Evolutionary conservation across 768 basidiomycete genomes (phyloP).

Genomic region (Suillus brevipes): DNA sequence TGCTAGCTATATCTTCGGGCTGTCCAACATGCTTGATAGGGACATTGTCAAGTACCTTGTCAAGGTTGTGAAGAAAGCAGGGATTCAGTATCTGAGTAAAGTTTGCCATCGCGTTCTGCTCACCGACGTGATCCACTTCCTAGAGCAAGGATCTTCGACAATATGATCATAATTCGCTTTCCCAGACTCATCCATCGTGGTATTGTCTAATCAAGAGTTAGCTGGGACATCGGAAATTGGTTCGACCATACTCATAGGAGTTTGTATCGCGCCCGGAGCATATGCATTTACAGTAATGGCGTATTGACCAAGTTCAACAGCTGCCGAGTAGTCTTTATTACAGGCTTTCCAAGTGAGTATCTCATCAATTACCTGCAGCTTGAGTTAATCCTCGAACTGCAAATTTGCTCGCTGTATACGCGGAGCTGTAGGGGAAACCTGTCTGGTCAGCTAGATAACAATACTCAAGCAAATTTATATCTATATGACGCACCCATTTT

Average conservation of each 20-base stretch:
- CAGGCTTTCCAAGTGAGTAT: neutral
- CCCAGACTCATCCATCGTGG: constrained; percentile 15
- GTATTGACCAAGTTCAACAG: constrained; percentile 34
- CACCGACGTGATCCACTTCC: constrained; percentile 21
- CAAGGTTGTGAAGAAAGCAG: constrained; percentile 5
- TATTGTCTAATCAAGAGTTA: constrained; percentile 13
- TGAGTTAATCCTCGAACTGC: constrained; percentile 44
- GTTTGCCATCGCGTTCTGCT: constrained; percentile 15
- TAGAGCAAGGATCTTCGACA: constrained; percentile 13
- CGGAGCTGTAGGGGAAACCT: constrained; percentile 12
- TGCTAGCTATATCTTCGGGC: constrained; percentile 33
- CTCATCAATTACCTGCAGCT: constrained; percentile 29
- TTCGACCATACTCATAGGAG: constrained; percentile 28
- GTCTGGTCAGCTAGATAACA: neutral
- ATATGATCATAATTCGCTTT: neutral
- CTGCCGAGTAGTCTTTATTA: constrained; percentile 5
- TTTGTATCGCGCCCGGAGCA: constrained; percentile 36
- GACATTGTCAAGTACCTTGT: constrained; percentile 12
- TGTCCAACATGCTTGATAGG: constrained; percentile 23
- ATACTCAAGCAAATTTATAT: neutral
- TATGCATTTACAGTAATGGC: constrained; percentile 43
- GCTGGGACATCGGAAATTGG: too few relatives aligned
- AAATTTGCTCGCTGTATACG: constrained; percentile 42
- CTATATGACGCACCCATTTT: constrained; percentile 10
- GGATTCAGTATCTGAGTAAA: neutral